Base-by-base conservation (phyloP, 2,329 filamentous ascomycete genomes). In the Ophiostoma piceae region DNA sequence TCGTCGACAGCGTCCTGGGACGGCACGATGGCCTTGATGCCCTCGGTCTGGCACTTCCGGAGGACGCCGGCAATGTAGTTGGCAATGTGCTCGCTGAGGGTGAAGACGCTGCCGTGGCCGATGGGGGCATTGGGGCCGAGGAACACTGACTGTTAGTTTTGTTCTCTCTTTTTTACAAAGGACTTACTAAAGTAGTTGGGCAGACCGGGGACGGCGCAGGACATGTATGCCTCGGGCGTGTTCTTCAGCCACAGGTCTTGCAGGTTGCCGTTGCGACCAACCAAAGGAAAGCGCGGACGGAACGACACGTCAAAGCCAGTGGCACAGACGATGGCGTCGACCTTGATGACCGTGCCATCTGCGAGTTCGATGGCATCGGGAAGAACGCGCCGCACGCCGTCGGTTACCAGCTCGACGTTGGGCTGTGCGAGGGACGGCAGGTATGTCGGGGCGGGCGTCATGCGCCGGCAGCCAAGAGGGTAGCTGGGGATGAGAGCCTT, bases 121-220 rank as follows among this genome's bases (percentile, higher is more conserved):
- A 85, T 83, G 5, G 83, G 84, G 2, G 80, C 82, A 75, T 84
- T 84, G 68, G 84, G 84, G 3, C 84, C 84, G 43, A 85, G 77
- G 74, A 85, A 84, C 8, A 35, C 62, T 65, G 35, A 7, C n/a
- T 39, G 35, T 37, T 65, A 22, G 14, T 41, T 37, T 16, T 1
- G 5, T 57, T 37, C 1, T n/a, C n/a, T n/a, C n/a, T n/a, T n/a
- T n/a, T n/a, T n/a, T n/a, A n/a, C 26, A 29, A 14, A 5, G n/a
- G 16, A 37, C 62, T 39, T 6, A 65, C 82, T 84, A 71, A 87
- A 84, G 74, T 85, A 86, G 73, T 87, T 87, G 0, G 84, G 84
- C 71, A 86, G 79, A 0, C 80, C 81, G 1, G 82, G 76, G 1
- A 84, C 79, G n/a, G 82, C 83, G 68, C 83, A 81, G 3, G 84